Evolutionary conservation across 176 grass and related monocot genomes (phyloP).

Genomic region (Puya raimondii): DNA sequence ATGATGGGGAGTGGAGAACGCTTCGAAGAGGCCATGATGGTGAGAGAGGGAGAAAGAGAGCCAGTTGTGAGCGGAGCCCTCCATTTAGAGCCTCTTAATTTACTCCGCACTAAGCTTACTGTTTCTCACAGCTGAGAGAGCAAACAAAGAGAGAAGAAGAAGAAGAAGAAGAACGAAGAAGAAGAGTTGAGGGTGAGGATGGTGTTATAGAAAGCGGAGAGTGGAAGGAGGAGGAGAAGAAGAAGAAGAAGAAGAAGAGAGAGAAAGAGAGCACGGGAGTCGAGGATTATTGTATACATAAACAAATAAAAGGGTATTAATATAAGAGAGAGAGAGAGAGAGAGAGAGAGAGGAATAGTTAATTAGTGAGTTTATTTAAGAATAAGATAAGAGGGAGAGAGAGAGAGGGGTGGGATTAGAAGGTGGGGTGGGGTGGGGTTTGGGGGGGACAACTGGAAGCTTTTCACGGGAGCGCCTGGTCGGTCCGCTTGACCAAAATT

Average conservation of each 20-base stretch:
- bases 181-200: not conserved
- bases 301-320: constrained; percentile 41
- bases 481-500: constrained; percentile 56
- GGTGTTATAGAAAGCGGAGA: not conserved
- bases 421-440: not conserved
- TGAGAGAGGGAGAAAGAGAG: constrained; percentile 90
- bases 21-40: constrained; percentile 64
- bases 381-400: constrained; percentile 31
- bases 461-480: constrained; percentile 32
- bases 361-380: constrained; percentile 13
- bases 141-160: constrained; percentile 18
- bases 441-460: constrained; percentile 59
- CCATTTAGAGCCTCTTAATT: constrained; percentile 34
- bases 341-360: constrained; percentile 21
- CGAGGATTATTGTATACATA: constrained; percentile 35
- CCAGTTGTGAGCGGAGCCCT: constrained; percentile 65
- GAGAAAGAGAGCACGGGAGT: constrained; percentile 28
- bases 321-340: constrained; percentile 22
- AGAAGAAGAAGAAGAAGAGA: not conserved
- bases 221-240: not conserved
- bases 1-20: constrained; percentile 36
- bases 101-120: constrained; percentile 12
- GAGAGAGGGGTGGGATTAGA: constrained; percentile 2
- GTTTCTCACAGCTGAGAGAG: constrained; percentile 4
- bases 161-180: constrained; percentile 24